Evolutionary conservation across 1,284 basidiomycete genomes (phyloP).

Genomic region (Xerocomus amazonicus): DNA sequence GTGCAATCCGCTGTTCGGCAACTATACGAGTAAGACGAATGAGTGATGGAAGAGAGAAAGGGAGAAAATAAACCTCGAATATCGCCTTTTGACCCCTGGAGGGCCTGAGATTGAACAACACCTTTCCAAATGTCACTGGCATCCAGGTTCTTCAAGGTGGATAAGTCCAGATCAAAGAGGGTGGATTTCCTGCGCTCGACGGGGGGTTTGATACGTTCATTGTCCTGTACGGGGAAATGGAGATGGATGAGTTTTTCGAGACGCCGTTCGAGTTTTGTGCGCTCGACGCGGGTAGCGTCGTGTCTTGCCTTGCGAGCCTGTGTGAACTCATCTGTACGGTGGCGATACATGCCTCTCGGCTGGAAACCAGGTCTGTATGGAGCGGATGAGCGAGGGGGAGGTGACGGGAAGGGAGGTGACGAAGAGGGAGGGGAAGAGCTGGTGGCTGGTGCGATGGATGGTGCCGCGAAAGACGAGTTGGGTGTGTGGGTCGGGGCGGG

Average conservation of each 20-base stretch:
- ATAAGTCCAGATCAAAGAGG: slow-evolving; percentile 61
- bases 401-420: slow-evolving; percentile 17
- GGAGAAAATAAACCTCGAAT: slow-evolving; percentile 48
- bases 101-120: slow-evolving; percentile 42
- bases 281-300: slow-evolving; percentile 69
- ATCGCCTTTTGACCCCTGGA: slow-evolving; percentile 46
- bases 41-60: slow-evolving; percentile 4
- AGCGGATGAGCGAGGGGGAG: slow-evolving; percentile 32
- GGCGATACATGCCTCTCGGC: slow-evolving; percentile 61
- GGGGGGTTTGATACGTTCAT: slow-evolving; percentile 20
- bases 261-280: slow-evolving; percentile 74
- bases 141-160: slow-evolving; percentile 53
- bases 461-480: neutral
- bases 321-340: slow-evolving; percentile 77
- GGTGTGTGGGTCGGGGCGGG: slow-evolving; percentile 13
- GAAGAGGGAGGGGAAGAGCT: slow-evolving; percentile 20
- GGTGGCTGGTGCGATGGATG: neutral
- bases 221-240: slow-evolving; percentile 59
- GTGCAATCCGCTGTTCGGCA: slow-evolving; percentile 89
- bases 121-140: slow-evolving; percentile 62
- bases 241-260: slow-evolving; percentile 83
- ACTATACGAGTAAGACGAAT: slow-evolving; percentile 39
- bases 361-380: slow-evolving; percentile 71
- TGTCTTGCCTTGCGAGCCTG: slow-evolving; percentile 51
- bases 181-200: slow-evolving; percentile 49